phyloP scores from a whole-genome alignment of 495 filamentous ascomycete species.

The Penicillium ochrochloron region DNA sequence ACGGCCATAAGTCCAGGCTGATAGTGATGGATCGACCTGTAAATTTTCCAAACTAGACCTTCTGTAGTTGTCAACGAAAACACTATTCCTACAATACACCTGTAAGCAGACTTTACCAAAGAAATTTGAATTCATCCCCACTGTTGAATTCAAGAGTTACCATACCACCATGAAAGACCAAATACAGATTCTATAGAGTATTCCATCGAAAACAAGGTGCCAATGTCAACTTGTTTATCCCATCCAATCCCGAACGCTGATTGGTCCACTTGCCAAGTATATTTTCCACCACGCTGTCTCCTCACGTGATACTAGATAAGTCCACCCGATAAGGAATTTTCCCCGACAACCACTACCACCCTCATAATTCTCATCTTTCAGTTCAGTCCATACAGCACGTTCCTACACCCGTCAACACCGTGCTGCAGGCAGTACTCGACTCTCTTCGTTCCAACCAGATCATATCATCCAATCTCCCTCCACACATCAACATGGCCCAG shows the following conservation, averaged over 20 bases:
- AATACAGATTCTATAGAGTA: no score
- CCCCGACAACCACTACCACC: constrained; percentile 17
- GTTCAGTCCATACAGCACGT: not conserved
- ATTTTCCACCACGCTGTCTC: not conserved
- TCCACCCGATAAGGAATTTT: constrained; percentile 31
- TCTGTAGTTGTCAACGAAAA: no score
- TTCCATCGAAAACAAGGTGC: not conserved
- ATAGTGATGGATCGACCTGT: no score
- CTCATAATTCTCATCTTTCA: not conserved
- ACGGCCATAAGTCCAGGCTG: no score
- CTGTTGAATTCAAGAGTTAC: no score
- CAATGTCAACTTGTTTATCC: not conserved
- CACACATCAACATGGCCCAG: constrained; percentile 40
- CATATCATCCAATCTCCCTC: not conserved
- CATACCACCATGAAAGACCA: no score
- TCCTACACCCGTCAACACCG: constrained; percentile 3
- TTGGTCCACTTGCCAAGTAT: constrained; percentile 9
- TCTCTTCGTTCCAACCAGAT: not conserved
- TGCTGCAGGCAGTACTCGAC: constrained; percentile 40
- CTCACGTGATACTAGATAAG: constrained; percentile 29
- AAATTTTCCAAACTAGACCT: no score
- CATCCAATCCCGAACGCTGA: not conserved
- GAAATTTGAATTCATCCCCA: no score
- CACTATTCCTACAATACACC: no score
- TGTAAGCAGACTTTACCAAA: no score